Percentiles rank a stretch among this genome's conserved stretches.
Evolutionary conservation across 106 monocot species (phyloP).

Genomic region (Agapanthus africanus): DNA sequence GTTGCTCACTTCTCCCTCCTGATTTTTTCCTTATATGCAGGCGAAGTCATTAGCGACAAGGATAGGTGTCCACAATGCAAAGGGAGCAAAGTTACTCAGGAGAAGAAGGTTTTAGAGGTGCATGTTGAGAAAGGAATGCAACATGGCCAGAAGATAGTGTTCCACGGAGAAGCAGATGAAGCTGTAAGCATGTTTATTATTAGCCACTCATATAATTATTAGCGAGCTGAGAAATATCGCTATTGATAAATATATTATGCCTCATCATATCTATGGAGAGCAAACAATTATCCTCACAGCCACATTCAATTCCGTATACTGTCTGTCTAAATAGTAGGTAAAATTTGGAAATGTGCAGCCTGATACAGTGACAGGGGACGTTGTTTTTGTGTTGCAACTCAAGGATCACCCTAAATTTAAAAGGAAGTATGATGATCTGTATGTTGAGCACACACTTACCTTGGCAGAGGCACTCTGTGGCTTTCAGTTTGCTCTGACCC

Average conservation of each 20-base stretch:
- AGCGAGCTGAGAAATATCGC: background rate
- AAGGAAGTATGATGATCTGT: slow-evolving; percentile 46
- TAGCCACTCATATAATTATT: background rate
- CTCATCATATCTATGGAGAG: background rate
- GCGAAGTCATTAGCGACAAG: slow-evolving; percentile 70
- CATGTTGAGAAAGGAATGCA: slow-evolving; percentile 91
- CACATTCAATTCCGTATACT: no score
- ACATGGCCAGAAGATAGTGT: slow-evolving; percentile 81
- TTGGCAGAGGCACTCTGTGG: slow-evolving; percentile 65
- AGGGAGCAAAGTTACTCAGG: slow-evolving; percentile 65
- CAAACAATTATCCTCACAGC: no score
- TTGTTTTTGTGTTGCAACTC: slow-evolving; percentile 50
- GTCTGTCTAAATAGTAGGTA: background rate
- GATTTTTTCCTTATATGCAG: slow-evolving; percentile 18
- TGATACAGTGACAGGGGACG: slow-evolving; percentile 39
- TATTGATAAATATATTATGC: background rate
- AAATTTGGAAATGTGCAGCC: slow-evolving; percentile 34
- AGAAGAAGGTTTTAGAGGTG: slow-evolving; percentile 80
- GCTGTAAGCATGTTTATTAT: slow-evolving; percentile 42
- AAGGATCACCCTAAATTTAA: slow-evolving; percentile 58
- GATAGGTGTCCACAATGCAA: slow-evolving; percentile 72
- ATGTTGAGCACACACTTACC: slow-evolving; percentile 44
- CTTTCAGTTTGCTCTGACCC: slow-evolving; percentile 48
- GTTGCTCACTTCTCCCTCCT: background rate
- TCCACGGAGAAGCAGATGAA: slow-evolving; percentile 85